These are phyloP conservation scores for Aquanectria penicillioides DNA, from an alignment of 2,329 filamentous ascomycete genomes.

Conservation along the genomic window DNA sequence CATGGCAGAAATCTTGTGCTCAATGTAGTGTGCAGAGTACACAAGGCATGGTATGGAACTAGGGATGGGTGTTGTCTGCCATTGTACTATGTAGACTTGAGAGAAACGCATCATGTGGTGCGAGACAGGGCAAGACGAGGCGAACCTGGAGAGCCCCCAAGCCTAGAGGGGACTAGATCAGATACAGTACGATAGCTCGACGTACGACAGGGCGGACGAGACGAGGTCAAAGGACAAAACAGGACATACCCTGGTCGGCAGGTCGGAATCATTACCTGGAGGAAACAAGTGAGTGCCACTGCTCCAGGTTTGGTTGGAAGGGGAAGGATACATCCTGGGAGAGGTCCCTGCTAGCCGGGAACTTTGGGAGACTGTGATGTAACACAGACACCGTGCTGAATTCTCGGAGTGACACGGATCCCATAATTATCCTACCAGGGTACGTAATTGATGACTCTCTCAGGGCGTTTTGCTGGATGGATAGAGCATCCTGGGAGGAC, in stretches of 20 bases:
- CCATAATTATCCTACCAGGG: conserved; percentile 11
- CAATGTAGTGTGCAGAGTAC: neutral
- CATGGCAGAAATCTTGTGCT: too few species aligned
- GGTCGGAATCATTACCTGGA: conserved; percentile 8
- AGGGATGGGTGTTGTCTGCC: neutral
- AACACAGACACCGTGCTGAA: conserved; percentile 32
- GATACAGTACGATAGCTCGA: conserved; percentile 12
- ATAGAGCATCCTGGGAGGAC: neutral
- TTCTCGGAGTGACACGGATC: conserved; percentile 9
- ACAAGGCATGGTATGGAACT: conserved; percentile 4
- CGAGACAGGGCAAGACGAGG: conserved; percentile 12
- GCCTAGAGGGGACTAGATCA: conserved; percentile 19
- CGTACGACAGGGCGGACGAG: conserved; percentile 16
- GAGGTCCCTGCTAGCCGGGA: conserved; percentile 29
- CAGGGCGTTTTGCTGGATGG: neutral
- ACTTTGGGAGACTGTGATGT: conserved; percentile 40
- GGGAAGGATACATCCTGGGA: conserved; percentile 11
- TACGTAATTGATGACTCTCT: neutral
- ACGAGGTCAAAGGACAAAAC: conserved; percentile 9
- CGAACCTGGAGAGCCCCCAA: conserved; percentile 2
- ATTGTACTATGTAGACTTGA: neutral
- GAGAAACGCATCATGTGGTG: conserved; percentile 25
- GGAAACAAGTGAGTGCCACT: conserved; percentile 9
- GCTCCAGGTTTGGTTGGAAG: conserved; percentile 16
- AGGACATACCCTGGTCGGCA: conserved; percentile 11